Evolutionary conservation across 2,329 filamentous ascomycete genomes (phyloP), one percentile per base, ranked within the genome.

Genomic region (Neonectria neomacrospora): DNA sequence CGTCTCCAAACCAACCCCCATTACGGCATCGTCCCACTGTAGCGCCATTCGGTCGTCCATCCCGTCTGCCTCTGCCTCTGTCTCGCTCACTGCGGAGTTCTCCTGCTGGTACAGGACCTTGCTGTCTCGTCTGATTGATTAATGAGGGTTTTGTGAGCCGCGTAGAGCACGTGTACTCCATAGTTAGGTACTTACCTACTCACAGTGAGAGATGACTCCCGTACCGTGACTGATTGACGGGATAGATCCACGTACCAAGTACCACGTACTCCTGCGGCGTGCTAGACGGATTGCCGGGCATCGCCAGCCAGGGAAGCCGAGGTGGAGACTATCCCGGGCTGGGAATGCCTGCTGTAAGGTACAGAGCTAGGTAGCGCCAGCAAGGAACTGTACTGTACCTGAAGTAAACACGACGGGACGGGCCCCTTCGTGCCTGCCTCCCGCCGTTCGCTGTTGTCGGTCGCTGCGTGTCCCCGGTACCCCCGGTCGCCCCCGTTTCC

Each of bases 21-120:
- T 67, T 65, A 59, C 64, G 63, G 67, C 59, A 73, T 72, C 70
- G 69, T 62, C 60, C 67, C 70, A 72, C 61, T 26, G 66, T 71
- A 73, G 67, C 70, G 70, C 69, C 70, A 72, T 68, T 65, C 64
- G 45, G 53, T 32, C 61, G 53, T 32, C 61, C 52, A 32, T 55
- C 37, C 41, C n/a, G 37, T 41, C 34, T 51, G 44, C 55, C 61
- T 54, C 26, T 45, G 39, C 18, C 34, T 28, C 30, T 42, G 47
- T 47, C 37, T 56, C 47, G 47, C 34, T 58, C 32, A 16, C 48
- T 48, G 42, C 39, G 26, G 50, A 56, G 42, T 20, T 54, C 54
- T 58, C 48, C 51, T 59, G 32, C n/a, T 28, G 47, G 56, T 28
- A 23, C 45, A 45, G 55, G 56, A 41, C 52, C 22, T 23, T n/a